Evolutionary conservation across 176 grass and related monocot species (phyloP), one percentile per base, ranked within the genome.

Genomic region (Oryza rufipogon): DNA sequence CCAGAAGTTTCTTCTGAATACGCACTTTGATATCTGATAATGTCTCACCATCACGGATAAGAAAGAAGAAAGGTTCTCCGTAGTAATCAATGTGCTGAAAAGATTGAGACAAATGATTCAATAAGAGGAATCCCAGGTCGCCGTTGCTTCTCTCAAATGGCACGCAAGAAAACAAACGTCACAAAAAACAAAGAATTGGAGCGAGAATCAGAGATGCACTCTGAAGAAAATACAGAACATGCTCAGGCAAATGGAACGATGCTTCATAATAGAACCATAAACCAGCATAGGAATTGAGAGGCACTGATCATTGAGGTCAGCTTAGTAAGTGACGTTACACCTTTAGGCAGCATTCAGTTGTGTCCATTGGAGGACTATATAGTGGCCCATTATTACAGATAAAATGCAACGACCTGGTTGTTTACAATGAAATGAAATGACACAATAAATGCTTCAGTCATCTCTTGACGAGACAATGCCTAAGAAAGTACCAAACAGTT

Each of bases 1-100:
- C 84, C 85, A 82, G 89, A 83, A 94, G 84, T 82, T 88, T 94
- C 71, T 94, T 94, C 68, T 94, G 92, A 84, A 94, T 89, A 13
- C 92, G 84, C 30, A 85, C 52, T 89, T 94, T 94, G 33, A 89
- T 83, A 70, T 89, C 81, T 14, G 86, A 86, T 69, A 94, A 75
- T 85, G 84, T 56, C 77, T 94, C 92, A 9, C 81, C 84, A 78
- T 94, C 92, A 58, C 26, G 86, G 79, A 94, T 89, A 79, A 94
- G 73, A 30, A 94, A 89, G 73, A 94, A 91, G 64, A 91, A 91
- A 34, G 92, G 92, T 49, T 91, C 84, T 48, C 89, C 92, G 63
- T 91, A 89, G 82, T 74, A 84, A 28, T 91, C 86, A 65, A 89
- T 47, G 42, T 71, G 89, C 92, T 94, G 89, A 14, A 75, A 71